Percentiles rank a stretch among this genome's conserved stretches.
Conservation (phyloP, 257 asterid species). For the Solanum habrochaites region DNA sequence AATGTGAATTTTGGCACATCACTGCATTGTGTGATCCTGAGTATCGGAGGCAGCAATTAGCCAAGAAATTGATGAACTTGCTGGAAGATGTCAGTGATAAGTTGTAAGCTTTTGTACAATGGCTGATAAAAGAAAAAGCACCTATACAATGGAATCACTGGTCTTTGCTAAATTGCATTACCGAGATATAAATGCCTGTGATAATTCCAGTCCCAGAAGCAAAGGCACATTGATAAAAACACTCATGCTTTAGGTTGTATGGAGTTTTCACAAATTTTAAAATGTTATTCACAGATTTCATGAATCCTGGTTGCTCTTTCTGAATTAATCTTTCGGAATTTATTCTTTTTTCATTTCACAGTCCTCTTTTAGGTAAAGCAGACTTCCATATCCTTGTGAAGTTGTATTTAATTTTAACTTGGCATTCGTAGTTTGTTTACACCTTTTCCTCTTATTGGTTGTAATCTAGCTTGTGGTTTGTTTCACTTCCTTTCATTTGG, state of each 20-base stretch:
- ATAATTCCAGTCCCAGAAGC: not conserved
- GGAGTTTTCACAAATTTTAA: not conserved
- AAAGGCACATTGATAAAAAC: not conserved
- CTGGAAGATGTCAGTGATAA: constrained; percentile 86
- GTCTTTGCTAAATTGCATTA: not conserved
- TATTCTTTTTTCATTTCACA: not conserved
- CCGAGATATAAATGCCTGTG: not conserved
- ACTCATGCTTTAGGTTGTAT: not conserved
- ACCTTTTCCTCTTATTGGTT: not conserved
- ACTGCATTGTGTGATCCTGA: constrained; percentile 85
- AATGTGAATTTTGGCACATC: constrained; percentile 91
- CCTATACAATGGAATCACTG: not conserved
- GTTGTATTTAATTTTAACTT: not conserved
- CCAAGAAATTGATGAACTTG: constrained; percentile 86
- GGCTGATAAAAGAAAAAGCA: not conserved
- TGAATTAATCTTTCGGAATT: not conserved
- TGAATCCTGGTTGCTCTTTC: not conserved
- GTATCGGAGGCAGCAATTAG: constrained; percentile 84
- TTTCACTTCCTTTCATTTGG: not conserved
- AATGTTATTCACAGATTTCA: not conserved
- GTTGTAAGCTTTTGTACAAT: constrained; percentile 32
- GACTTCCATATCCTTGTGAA: not conserved
- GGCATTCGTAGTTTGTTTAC: not conserved
- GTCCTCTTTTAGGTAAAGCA: not conserved
- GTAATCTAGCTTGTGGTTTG: not conserved